Percentiles rank a stretch among this genome's conserved stretches.
These are phyloP conservation scores for Ceratobasidium sp. DNA, from an alignment of 1,284 basidiomycete genomes.

Conservation along the genomic window DNA sequence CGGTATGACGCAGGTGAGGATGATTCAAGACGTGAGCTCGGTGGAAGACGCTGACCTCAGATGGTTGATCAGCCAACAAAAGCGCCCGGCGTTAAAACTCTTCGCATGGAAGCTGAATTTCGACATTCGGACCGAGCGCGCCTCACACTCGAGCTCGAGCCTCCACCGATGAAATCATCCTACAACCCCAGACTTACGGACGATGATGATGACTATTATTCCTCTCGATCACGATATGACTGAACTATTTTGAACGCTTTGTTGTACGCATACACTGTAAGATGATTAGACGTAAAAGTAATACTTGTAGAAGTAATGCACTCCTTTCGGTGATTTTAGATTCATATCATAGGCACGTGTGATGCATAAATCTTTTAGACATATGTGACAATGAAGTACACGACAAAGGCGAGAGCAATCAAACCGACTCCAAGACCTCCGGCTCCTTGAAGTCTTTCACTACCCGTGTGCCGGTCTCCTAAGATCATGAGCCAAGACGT, in stretches of 20 bases:
- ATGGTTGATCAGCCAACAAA: conserved; percentile 3
- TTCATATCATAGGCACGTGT: conserved; percentile 34
- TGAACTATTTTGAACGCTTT: conserved; percentile 6
- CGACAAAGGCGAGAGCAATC: conserved; percentile 32
- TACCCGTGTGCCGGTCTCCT: conserved; percentile 91
- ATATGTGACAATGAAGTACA: conserved; percentile 39
- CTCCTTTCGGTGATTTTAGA: conserved; percentile 7
- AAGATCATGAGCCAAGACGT: conserved; percentile 41
- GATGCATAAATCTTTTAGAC: conserved; percentile 41
- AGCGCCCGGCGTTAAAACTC: conserved; percentile 35
- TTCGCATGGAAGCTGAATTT: conserved; percentile 12
- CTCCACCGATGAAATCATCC: conserved; percentile 24
- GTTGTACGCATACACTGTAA: conserved; percentile 19
- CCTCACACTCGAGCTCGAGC: conserved; percentile 20
- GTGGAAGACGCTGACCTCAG: not conserved
- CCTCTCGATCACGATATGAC: conserved; percentile 28
- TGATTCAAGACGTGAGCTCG: not conserved
- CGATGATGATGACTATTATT: conserved; percentile 34
- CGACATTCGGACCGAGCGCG: conserved; percentile 16
- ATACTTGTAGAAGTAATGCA: not conserved
- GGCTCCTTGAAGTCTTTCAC: conserved; percentile 95
- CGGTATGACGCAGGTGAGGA: conserved; percentile 33
- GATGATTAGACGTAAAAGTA: not conserved
- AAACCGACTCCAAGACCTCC: conserved; percentile 81
- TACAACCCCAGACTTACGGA: conserved; percentile 27